Evolutionary conservation across 2,329 filamentous ascomycete genomes (phyloP), one percentile per base, ranked within the genome.

Genomic region (Calonectria pauciramosa): DNA sequence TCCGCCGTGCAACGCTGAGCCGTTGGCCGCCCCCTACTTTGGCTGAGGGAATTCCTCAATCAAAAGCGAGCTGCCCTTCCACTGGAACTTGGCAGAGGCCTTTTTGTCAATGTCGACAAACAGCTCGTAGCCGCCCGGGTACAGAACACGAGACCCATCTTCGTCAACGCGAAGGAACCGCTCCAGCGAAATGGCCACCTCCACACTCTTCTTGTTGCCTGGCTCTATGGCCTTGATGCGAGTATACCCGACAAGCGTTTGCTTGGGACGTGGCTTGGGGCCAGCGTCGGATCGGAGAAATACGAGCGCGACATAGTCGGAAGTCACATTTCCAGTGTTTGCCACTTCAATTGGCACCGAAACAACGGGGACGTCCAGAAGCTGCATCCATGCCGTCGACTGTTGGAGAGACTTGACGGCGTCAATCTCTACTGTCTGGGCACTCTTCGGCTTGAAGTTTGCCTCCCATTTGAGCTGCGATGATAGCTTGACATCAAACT

Each of bases 41-140:
- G 56, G 56, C 56, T 63, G 56, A 10, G 56, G 56, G 36, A 63
- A 63, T 8, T 41, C 26, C n/a, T 63, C 56, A 63, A 63, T 41
- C 5, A 63, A 14, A 28, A 41, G 23, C 34, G 36, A 28, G 23
- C 23, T 20, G 14, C 56, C 56, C 23, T 38, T 18, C 56, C 56
- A 63, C 34, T 63, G 38, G 5, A 63, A 16, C n/a, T 63, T 41
- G 14, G 34, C 23, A 41, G 36, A 41, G 34, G 34, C 56, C 14
- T n/a, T 34, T 41, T 41, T 23, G 38, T 63, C 56, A 41, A 63
- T 28, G n/a, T 63, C 56, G 5, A 63, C 56, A 28, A 63, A 63
- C 34, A 63, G 16, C 13, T 63, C 36, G 23, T 63, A 63, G 34
- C 41, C 56, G 23, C 56, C 56, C 10, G 56, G 56, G 20, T 63